These are phyloP conservation scores for Eucalyptus shirleyi DNA, from an alignment of 345 rosid genomes.

Conservation along the genomic window DNA sequence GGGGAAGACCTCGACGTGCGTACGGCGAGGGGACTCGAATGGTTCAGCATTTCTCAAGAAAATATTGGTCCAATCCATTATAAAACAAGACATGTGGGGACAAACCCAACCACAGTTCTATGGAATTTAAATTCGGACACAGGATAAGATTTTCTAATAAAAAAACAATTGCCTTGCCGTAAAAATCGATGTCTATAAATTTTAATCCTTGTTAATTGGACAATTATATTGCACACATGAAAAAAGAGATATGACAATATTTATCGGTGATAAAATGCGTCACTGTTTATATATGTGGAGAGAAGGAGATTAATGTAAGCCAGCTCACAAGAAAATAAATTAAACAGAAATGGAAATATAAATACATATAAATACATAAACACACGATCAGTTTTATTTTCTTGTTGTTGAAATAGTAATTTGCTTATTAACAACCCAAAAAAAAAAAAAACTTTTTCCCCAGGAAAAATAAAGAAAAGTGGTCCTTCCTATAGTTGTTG, in stretches of 20 bases:
- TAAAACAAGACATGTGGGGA: neutral
- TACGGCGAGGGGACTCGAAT: neutral
- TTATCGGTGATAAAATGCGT: neutral
- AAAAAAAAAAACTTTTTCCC: neutral
- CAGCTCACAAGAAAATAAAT: neutral
- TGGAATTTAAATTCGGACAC: neutral
- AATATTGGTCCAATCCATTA: neutral
- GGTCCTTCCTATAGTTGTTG: neutral
- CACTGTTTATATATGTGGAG: neutral
- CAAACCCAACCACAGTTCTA: neutral
- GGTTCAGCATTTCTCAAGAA: neutral
- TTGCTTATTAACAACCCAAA: neutral
- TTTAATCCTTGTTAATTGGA: neutral
- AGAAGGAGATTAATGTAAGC: neutral
- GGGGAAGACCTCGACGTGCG: neutral
- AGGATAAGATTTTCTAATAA: neutral
- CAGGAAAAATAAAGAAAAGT: neutral
- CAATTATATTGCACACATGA: neutral
- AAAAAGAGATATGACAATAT: neutral
- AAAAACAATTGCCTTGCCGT: neutral
- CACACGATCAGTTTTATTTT: neutral
- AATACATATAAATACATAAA: neutral
- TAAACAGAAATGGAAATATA: neutral
- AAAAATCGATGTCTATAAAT: neutral
- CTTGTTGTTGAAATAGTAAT: neutral